Conservation (phyloP, 257 asterid genomes). For the Oldenlandia corymbosa region DNA sequence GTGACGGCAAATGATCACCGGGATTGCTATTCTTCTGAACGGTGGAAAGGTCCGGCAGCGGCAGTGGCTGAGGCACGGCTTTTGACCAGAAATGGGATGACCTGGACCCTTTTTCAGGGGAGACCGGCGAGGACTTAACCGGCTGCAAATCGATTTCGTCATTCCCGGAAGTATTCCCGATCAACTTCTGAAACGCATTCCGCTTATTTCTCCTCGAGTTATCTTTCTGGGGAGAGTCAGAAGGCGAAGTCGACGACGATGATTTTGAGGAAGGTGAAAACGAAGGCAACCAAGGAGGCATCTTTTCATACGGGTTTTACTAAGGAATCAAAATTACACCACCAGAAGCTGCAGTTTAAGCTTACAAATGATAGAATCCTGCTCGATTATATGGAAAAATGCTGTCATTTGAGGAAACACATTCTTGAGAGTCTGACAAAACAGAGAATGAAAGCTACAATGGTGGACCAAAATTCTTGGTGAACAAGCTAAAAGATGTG, state of each 20-base stretch:
- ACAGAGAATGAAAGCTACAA: no score
- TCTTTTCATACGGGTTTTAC: constrained; percentile 9
- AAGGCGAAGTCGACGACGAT: constrained; percentile 21
- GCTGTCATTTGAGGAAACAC: constrained; percentile 7
- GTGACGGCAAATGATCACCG: constrained; percentile 20
- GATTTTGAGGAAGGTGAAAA: constrained; percentile 36
- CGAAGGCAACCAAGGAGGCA: constrained; percentile 53
- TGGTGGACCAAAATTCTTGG: not conserved
- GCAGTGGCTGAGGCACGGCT: constrained; percentile 77
- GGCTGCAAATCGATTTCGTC: constrained; percentile 38
- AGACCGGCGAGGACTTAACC: constrained; percentile 46
- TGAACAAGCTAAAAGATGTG: no score
- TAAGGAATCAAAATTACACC: no score
- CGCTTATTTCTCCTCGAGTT: constrained; percentile 30
- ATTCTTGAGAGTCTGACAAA: not conserved
- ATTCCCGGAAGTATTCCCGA: constrained; percentile 52
- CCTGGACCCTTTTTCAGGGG: constrained; percentile 36
- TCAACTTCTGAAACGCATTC: constrained; percentile 40
- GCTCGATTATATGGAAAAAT: not conserved
- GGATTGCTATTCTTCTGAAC: constrained; percentile 12
- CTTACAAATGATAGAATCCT: not conserved
- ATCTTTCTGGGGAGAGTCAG: constrained; percentile 31
- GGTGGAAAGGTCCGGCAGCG: constrained; percentile 46
- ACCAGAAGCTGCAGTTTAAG: no score
- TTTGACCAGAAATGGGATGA: constrained; percentile 47